Base-by-base conservation (phyloP, 192 early-diverging fungal species). In the Geranomyces variabilis region DNA sequence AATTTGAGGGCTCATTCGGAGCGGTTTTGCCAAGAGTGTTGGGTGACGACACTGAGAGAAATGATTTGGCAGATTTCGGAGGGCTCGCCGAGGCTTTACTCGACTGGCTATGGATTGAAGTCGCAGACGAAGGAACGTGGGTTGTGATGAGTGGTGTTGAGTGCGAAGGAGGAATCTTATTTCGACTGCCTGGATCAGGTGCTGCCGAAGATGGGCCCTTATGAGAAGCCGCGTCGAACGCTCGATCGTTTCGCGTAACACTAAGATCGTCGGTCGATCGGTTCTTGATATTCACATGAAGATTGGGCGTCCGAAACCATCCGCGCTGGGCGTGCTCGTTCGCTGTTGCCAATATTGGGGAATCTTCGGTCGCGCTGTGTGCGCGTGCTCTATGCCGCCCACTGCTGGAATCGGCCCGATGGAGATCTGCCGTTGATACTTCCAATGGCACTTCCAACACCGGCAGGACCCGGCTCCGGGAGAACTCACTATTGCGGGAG, bases 31-130 rank as follows among this genome's bases (percentile, higher is more conserved):
- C 10, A 10, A 24, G 22, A 12, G 49, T 34, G 36, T 49, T 44
- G 19, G 49, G 33, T 17, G 48, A 55, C 21, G 49, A 34, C 24
- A 48, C 7, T n/a, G 48, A 34, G 12, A 68, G 48, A 68, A 56
- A 68, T 17, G 66, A 56, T 26, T 48, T 47, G 31, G 28, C 48
- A 22, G 66, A 68, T 56, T 68, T 68, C 5, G 66, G 66, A 19
- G 66, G 66, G 31, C 66, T 68, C 0, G 15, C 33, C 33, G 66
- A 68, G 66, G 58, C 24, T 55, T 68, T 68, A 22, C 33, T 26
- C 15, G 64, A 66, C 12, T 55, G 36, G 36, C 36, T 41, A 41
- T 41, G 36, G 10, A 41, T 41, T 41, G 36, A 41, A 3, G 10
- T 41, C 5, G 36, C 36, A 10, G 36, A 41, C 3, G 36, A 41